Conservation (phyloP, 2,329 filamentous ascomycete genomes). For the Fusarium brachygibbosum region DNA sequence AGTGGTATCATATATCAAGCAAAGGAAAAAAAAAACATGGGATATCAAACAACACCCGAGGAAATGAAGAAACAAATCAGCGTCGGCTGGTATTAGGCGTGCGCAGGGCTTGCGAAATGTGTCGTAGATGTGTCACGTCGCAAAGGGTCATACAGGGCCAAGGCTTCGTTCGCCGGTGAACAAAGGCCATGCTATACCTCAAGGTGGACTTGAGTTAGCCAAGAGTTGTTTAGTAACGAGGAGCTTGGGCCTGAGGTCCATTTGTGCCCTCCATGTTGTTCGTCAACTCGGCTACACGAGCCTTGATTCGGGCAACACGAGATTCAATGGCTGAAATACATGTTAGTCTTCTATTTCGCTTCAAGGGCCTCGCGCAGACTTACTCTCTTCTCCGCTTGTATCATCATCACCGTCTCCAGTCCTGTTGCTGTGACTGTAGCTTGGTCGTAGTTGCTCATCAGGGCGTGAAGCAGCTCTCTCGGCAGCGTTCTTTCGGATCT, state of each 20-base stretch:
- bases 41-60: slow-evolving; percentile 34
- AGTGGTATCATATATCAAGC: slow-evolving; percentile 52
- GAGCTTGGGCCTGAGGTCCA: slow-evolving; percentile 51
- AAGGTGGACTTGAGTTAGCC: neutral
- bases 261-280: slow-evolving; percentile 78
- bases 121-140: slow-evolving; percentile 40
- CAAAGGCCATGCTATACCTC: slow-evolving; percentile 20
- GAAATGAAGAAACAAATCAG: slow-evolving; percentile 45
- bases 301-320: slow-evolving; percentile 96
- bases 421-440: slow-evolving; percentile 69
- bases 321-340: slow-evolving; percentile 85
- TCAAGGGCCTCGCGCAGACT: slow-evolving; percentile 58
- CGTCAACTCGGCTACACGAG: slow-evolving; percentile 93
- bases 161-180: slow-evolving; percentile 18
- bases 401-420: slow-evolving; percentile 80
- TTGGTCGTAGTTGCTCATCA: slow-evolving; percentile 73
- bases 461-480: slow-evolving; percentile 77
- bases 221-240: slow-evolving; percentile 37
- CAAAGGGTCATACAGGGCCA: slow-evolving; percentile 32
- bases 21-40: slow-evolving; percentile 34
- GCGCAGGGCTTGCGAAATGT: slow-evolving; percentile 40
- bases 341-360: slow-evolving; percentile 41
- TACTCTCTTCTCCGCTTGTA: slow-evolving; percentile 95
- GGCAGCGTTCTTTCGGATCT: slow-evolving; percentile 94
- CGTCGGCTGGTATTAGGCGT: slow-evolving; percentile 47